Conservation (phyloP, 768 basidiomycete genomes). For the Hortiboletus flavorubellus region DNA sequence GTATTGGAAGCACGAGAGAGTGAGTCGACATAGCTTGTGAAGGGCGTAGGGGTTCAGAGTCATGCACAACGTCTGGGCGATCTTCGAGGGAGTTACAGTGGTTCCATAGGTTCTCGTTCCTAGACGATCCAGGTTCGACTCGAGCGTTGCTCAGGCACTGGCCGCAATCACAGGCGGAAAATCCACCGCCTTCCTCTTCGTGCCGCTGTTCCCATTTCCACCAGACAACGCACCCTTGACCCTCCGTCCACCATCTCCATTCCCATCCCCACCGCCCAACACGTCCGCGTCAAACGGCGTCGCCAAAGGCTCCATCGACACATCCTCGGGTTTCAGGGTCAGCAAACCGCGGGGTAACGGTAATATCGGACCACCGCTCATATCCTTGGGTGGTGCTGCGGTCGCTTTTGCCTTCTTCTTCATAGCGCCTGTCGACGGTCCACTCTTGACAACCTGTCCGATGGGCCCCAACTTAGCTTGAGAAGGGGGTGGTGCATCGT, state of each 20-base stretch:
- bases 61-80: not conserved
- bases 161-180: constrained; percentile 36
- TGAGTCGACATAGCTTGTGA: constrained; percentile 3
- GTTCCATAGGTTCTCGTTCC: too few species aligned
- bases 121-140: not conserved
- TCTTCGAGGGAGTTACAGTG: too few species aligned
- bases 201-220: constrained; percentile 9
- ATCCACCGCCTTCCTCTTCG: constrained; percentile 28
- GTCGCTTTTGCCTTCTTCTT: constrained; percentile 57
- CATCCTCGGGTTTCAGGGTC: constrained; percentile 18
- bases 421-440: constrained; percentile 39
- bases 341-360: constrained; percentile 21
- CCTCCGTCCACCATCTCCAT: constrained; percentile 7
- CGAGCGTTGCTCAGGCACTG: constrained; percentile 25
- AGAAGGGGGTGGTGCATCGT: constrained; percentile 56
- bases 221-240: constrained; percentile 12
- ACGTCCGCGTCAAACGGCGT: constrained; percentile 13
- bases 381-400: constrained; percentile 24
- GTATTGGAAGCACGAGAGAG: not conserved
- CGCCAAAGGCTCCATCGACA: constrained; percentile 18
- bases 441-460: constrained; percentile 65
- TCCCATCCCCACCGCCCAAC: not conserved
- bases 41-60: not conserved
- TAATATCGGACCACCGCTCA: constrained; percentile 13
- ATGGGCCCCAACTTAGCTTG: constrained; percentile 77